These are phyloP conservation scores for Tranzscheliella williamsii DNA, from an alignment of 1,284 basidiomycete genomes.

Conservation along the genomic window DNA sequence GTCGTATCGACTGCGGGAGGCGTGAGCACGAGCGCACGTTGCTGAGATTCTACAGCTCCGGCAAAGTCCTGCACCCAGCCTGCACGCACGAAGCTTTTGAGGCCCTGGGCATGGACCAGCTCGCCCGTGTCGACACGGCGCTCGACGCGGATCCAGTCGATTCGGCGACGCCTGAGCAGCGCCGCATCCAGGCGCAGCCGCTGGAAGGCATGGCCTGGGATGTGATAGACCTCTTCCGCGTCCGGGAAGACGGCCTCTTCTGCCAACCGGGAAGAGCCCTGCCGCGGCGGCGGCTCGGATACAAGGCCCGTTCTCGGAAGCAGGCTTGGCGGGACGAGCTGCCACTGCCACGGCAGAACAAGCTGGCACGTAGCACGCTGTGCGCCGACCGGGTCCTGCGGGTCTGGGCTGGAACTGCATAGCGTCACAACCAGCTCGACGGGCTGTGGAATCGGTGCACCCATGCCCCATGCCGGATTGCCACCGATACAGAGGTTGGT, in stretches of 20 bases:
- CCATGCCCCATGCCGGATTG: conserved; percentile 29
- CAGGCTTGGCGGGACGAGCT: conserved; percentile 32
- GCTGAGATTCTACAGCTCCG: conserved; percentile 9
- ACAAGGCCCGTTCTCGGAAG: conserved; percentile 25
- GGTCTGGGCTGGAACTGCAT: conserved; percentile 23
- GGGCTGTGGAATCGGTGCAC: conserved; percentile 16
- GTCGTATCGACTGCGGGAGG: conserved; percentile 2
- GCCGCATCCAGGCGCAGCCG: conserved; percentile 32
- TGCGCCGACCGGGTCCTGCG: conserved; percentile 12
- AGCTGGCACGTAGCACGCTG: conserved; percentile 13
- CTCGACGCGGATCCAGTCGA: conserved; percentile 45
- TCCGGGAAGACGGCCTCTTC: conserved; percentile 27
- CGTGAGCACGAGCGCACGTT: conserved; percentile 7
- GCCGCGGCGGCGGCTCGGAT: conserved; percentile 1
- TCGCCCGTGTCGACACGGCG: conserved; percentile 16
- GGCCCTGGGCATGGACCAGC: conserved; percentile 17
- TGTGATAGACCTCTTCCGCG: conserved; percentile 34
- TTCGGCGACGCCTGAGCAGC: conserved; percentile 17
- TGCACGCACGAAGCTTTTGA: conserved; percentile 27
- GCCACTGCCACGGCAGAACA: conserved; percentile 40
- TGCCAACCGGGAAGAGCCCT: conserved; percentile 2
- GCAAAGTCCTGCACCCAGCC: conserved; percentile 33
- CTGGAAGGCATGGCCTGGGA: conserved; percentile 28
- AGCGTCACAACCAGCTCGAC: conserved; percentile 35
- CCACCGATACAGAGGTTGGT: conserved; percentile 48